A percentile compares a stretch with the other conserved stretches of the same genome.
These are phyloP conservation scores for Boletus sp. DNA, from an alignment of 768 basidiomycete species.

Conservation along the genomic window DNA sequence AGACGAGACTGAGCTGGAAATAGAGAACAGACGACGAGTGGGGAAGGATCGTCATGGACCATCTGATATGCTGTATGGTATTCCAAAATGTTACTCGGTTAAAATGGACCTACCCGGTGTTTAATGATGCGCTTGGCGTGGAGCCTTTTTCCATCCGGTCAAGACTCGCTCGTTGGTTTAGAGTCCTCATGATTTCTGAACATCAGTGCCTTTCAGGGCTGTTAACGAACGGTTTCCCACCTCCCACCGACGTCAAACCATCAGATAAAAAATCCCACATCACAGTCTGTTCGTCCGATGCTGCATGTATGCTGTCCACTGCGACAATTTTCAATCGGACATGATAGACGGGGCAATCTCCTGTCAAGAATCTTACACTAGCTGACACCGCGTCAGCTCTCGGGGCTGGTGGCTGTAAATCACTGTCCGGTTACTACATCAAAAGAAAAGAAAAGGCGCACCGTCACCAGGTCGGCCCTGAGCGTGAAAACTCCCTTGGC, in stretches of 20 bases:
- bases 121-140: not conserved
- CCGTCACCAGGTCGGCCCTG: too few relatives aligned
- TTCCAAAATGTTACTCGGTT: not conserved
- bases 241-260: not conserved
- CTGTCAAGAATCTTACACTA: not conserved
- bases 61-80: not conserved
- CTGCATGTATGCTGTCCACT: not conserved
- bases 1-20: slow-evolving; percentile 35
- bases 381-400: not conserved
- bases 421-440: not conserved
- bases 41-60: not conserved
- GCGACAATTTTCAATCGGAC: not conserved
- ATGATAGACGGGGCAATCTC: not conserved
- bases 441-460: not conserved
- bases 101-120: not conserved
- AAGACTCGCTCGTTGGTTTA: not conserved
- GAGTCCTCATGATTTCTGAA: not conserved
- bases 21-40: not conserved
- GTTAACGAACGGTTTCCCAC: not conserved
- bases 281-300: not conserved
- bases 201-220: too few relatives aligned
- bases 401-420: not conserved
- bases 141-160: not conserved
- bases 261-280: not conserved
- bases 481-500: not conserved